These are phyloP conservation scores for Botrytis medusae DNA, from an alignment of 2,329 filamentous ascomycete genomes.

Conservation along the genomic window DNA sequence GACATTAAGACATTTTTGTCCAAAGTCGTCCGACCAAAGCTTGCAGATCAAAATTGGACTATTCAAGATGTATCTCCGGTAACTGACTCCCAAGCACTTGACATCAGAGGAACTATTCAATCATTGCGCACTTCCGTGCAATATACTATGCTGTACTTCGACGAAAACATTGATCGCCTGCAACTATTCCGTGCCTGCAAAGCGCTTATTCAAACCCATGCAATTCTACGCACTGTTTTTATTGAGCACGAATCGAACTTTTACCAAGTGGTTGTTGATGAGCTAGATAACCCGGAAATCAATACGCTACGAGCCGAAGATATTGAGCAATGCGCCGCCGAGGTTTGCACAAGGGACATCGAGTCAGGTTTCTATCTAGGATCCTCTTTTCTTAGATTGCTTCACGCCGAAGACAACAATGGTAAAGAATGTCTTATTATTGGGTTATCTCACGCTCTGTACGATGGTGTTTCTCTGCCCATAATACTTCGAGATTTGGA, in stretches of 20 bases:
- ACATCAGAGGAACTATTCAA: slow-evolving; percentile 42
- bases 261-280: slow-evolving; percentile 41
- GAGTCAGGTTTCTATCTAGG: slow-evolving; percentile 42
- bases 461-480: slow-evolving; percentile 63
- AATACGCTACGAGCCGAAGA: slow-evolving; percentile 32
- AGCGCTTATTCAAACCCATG: slow-evolving; percentile 35
- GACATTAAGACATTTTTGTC: slow-evolving; percentile 41
- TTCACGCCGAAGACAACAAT: slow-evolving; percentile 30
- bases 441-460: slow-evolving; percentile 56
- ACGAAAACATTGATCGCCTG: slow-evolving; percentile 34
- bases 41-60: slow-evolving; percentile 42
- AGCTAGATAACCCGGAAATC: slow-evolving; percentile 39
- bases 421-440: slow-evolving; percentile 42
- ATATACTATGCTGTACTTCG: slow-evolving; percentile 42
- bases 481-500: slow-evolving; percentile 29
- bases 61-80: slow-evolving; percentile 44
- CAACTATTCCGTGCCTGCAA: slow-evolving; percentile 38
- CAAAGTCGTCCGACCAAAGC: slow-evolving; percentile 41
- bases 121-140: slow-evolving; percentile 42
- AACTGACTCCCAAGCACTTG: slow-evolving; percentile 44
- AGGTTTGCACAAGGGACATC: slow-evolving; percentile 41
- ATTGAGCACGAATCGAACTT: slow-evolving; percentile 40
- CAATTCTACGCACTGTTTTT: slow-evolving; percentile 45
- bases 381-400: slow-evolving; percentile 41
- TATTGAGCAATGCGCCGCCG: slow-evolving; percentile 39